A percentile compares a stretch with the other conserved stretches of the same genome.
These are phyloP conservation scores for Craterostigma plantagineum DNA, from an alignment of 257 asterid genomes.

Conservation along the genomic window DNA sequence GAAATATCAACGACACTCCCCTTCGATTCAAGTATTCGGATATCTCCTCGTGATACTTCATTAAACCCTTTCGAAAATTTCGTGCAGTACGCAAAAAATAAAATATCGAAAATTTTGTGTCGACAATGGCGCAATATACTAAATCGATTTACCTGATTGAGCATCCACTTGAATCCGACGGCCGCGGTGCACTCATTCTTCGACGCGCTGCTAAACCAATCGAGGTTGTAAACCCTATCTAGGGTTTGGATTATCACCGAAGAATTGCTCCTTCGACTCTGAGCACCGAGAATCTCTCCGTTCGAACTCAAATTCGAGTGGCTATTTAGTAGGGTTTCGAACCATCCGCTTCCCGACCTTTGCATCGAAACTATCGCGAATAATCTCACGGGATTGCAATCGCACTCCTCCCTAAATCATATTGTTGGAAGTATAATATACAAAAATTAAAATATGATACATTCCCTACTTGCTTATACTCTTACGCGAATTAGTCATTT, in stretches of 20 bases:
- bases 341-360: conserved; percentile 93
- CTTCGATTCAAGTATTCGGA: conserved; percentile 38
- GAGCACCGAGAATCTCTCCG: conserved; percentile 53
- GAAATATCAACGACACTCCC: conserved; percentile 53
- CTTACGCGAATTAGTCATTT: too few relatives aligned
- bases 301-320: conserved; percentile 67
- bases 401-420: conserved; percentile 69
- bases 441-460: too few relatives aligned
- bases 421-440: too few relatives aligned
- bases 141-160: conserved; percentile 84
- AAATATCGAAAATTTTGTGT: too few relatives aligned
- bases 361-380: conserved; percentile 70
- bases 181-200: conserved; percentile 80
- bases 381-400: conserved; percentile 55
- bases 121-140: too few relatives aligned
- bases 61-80: conserved; percentile 37
- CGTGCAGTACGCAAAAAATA: too few relatives aligned
- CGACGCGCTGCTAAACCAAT: conserved; percentile 53
- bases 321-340: conserved; percentile 66
- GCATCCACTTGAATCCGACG: conserved; percentile 92
- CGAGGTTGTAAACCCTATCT: conserved; percentile 53
- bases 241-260: conserved; percentile 22
- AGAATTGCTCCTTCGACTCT: conserved; percentile 31
- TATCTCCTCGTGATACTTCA: conserved; percentile 35
- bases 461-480: too few relatives aligned